Conservation (phyloP, 441 rosid genomes). For the Populus tomentosa region DNA sequence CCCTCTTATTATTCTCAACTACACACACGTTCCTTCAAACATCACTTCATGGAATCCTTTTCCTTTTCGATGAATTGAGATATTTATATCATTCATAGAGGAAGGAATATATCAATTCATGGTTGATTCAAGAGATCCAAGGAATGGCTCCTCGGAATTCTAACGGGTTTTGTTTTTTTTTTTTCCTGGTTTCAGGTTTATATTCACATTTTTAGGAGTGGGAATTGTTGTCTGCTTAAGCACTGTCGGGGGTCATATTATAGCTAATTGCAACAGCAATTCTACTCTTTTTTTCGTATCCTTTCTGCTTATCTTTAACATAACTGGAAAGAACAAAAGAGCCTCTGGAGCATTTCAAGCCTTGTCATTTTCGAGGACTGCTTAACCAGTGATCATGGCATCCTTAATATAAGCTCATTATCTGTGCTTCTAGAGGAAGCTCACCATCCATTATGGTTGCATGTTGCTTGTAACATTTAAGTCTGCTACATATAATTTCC, state of each 20-base stretch:
- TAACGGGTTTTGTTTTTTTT: background rate
- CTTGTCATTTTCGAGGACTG: background rate
- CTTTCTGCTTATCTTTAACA: slow-evolving; percentile 21
- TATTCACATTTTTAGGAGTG: slow-evolving; percentile 33
- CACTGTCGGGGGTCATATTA: slow-evolving; percentile 35
- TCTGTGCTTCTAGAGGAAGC: background rate
- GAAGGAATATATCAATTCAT: too few relatives aligned
- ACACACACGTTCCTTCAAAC: too few relatives aligned
- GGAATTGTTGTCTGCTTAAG: slow-evolving; percentile 51
- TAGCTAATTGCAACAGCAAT: slow-evolving; percentile 26
- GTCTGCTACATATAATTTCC: background rate
- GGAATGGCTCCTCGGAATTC: background rate
- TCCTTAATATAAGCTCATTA: too few relatives aligned
- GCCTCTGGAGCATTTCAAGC: background rate
- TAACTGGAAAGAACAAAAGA: background rate
- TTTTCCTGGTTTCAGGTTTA: slow-evolving; percentile 43
- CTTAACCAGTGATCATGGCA: too few relatives aligned
- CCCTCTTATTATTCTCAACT: background rate
- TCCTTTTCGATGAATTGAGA: too few relatives aligned
- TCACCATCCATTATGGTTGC: background rate
- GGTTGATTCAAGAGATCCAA: too few relatives aligned
- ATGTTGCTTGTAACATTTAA: background rate
- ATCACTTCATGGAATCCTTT: too few relatives aligned
- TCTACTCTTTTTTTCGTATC: slow-evolving; percentile 46
- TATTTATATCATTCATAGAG: too few relatives aligned